A percentile compares a stretch with the other conserved stretches of the same genome.
Evolutionary conservation across 192 early-diverging fungal genomes (phyloP).

Genomic region (Spizellomyces sp.): DNA sequence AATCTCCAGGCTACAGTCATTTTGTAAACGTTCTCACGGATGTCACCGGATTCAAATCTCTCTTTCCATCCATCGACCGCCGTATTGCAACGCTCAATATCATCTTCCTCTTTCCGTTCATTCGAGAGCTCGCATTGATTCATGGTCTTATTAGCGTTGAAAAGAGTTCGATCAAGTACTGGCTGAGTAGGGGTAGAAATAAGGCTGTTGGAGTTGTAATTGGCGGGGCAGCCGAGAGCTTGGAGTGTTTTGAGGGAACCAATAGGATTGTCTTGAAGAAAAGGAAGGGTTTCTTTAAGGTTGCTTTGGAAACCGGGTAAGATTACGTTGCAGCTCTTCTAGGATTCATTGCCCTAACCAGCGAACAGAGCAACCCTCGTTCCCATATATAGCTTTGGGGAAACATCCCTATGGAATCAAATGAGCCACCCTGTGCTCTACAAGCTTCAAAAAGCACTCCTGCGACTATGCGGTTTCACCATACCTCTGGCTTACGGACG

Average conservation of each 20-base stretch:
- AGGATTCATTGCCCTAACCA: too few relatives aligned
- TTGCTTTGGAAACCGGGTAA: slow-evolving; percentile 87
- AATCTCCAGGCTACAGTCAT: background rate
- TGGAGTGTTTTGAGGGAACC: slow-evolving; percentile 29
- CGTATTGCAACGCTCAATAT: slow-evolving; percentile 17
- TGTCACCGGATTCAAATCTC: slow-evolving; percentile 14
- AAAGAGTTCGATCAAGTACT: slow-evolving; percentile 15
- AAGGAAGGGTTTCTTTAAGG: slow-evolving; percentile 68
- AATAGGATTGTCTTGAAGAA: slow-evolving; percentile 34
- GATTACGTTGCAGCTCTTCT: background rate
- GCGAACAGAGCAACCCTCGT: slow-evolving; percentile 1
- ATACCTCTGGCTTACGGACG: slow-evolving; percentile 72
- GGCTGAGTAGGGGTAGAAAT: slow-evolving; percentile 18
- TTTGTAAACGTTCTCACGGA: slow-evolving; percentile 24
- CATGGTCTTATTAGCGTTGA: slow-evolving; percentile 27
- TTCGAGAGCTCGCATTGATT: slow-evolving; percentile 28
- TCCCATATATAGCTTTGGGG: slow-evolving; percentile 1
- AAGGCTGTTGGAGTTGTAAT: slow-evolving; percentile 31
- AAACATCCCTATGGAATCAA: slow-evolving; percentile 65
- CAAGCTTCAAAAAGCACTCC: slow-evolving; percentile 69
- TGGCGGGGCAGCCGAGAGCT: slow-evolving; percentile 36
- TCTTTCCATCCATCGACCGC: slow-evolving; percentile 25
- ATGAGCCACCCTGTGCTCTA: slow-evolving; percentile 60
- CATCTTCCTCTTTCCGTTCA: slow-evolving; percentile 27
- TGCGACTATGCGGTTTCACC: slow-evolving; percentile 38